A percentile compares a stretch with the other conserved stretches of the same genome.
These are phyloP conservation scores for Isabelozyma pseudorhagii DNA, from an alignment of 805 yeast species.

Conservation along the genomic window DNA sequence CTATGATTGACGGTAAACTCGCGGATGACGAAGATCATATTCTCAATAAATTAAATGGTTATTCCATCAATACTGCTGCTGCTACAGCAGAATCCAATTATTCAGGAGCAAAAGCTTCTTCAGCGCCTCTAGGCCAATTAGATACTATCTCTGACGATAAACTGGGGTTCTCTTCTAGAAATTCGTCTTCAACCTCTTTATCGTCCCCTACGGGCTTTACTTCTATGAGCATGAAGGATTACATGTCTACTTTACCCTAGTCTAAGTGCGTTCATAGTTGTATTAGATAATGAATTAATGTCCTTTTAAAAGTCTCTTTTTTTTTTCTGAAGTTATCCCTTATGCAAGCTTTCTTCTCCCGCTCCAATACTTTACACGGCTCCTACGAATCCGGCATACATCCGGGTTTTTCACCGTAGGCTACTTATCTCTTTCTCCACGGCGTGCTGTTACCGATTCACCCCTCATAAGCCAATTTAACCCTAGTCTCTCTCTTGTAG, in stretches of 20 bases:
- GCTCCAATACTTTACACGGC: no score
- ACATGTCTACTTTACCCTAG: slow-evolving; percentile 7
- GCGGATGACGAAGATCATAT: background rate
- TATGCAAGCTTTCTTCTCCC: no score
- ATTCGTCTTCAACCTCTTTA: background rate
- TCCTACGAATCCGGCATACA: no score
- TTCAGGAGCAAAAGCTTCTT: background rate
- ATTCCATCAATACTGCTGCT: background rate
- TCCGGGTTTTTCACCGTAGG: no score
- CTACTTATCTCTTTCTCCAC: background rate
- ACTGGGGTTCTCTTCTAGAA: background rate
- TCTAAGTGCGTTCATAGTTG: background rate
- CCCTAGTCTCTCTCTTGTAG: background rate
- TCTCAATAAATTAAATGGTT: background rate
- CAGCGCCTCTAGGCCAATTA: background rate
- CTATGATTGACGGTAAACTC: background rate
- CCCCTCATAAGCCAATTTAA: background rate
- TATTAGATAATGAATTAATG: background rate
- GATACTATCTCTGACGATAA: background rate
- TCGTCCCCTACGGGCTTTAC: slow-evolving; percentile 10
- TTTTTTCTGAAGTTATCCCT: no score
- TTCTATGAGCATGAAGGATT: slow-evolving; percentile 18
- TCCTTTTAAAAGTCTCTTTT: no score
- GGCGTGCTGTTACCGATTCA: background rate
- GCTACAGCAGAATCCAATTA: background rate